These are phyloP conservation scores for Boletus huronensis DNA, from an alignment of 768 basidiomycete genomes.

Conservation along the genomic window DNA sequence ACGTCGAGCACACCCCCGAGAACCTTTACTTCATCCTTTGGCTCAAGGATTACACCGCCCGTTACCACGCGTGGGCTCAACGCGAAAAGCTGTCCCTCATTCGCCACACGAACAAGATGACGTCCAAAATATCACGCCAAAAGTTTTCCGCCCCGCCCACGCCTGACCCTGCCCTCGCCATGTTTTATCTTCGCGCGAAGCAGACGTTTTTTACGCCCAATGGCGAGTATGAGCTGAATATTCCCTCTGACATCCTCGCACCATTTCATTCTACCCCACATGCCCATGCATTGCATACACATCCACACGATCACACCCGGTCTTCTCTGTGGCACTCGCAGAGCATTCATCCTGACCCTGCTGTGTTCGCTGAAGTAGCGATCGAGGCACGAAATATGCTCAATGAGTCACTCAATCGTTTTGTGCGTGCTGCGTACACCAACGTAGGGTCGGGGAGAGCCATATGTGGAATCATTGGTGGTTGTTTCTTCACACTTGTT, in stretches of 20 bases:
- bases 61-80: slow-evolving; percentile 41
- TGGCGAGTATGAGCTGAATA: slow-evolving; percentile 67
- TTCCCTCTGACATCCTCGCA: slow-evolving; percentile 62
- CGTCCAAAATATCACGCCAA: slow-evolving; percentile 33
- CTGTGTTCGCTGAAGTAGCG: slow-evolving; percentile 57
- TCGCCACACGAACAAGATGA: slow-evolving; percentile 42
- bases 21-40: slow-evolving; percentile 85
- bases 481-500: slow-evolving; percentile 45
- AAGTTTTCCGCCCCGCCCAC: slow-evolving; percentile 31
- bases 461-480: slow-evolving; percentile 65
- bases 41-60: slow-evolving; percentile 67
- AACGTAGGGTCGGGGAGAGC: slow-evolving; percentile 67
- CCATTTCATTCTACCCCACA: slow-evolving; percentile 48
- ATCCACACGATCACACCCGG: slow-evolving; percentile 7
- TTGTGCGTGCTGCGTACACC: slow-evolving; percentile 65
- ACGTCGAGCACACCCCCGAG: slow-evolving; percentile 71
- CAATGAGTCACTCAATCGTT: slow-evolving; percentile 59
- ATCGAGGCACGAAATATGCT: slow-evolving; percentile 57
- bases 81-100: slow-evolving; percentile 25
- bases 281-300: slow-evolving; percentile 20
- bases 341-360: slow-evolving; percentile 58
- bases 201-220: slow-evolving; percentile 77
- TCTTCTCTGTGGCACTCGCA: slow-evolving; percentile 26
- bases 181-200: slow-evolving; percentile 77
- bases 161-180: slow-evolving; percentile 54